A percentile compares a stretch with the other conserved stretches of the same genome.
Conservation (phyloP, 495 filamentous ascomycete species). For the Haplographium delicatum region DNA sequence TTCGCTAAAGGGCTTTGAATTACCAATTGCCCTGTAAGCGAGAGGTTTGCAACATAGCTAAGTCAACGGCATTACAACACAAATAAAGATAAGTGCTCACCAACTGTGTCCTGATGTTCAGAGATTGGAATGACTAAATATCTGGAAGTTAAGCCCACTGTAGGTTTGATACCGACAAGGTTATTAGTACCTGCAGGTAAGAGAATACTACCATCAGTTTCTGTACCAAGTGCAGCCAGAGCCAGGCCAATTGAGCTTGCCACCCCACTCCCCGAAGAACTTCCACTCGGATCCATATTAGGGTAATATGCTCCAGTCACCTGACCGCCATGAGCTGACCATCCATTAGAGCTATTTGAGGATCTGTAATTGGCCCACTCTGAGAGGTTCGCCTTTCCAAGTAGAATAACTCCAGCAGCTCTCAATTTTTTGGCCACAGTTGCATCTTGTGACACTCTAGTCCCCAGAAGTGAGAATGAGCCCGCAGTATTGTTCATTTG, state of each 20-base stretch:
- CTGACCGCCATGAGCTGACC: slow-evolving; percentile 41
- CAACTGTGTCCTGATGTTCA: slow-evolving; percentile 59
- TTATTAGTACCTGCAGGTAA: slow-evolving; percentile 35
- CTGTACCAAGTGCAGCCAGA: slow-evolving; percentile 39
- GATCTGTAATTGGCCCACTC: slow-evolving; percentile 39
- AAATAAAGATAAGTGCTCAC: not conserved
- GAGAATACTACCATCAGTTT: slow-evolving; percentile 42
- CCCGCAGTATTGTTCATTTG: slow-evolving; percentile 46
- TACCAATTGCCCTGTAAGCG: too few species aligned
- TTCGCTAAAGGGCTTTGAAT: not conserved
- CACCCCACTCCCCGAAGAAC: slow-evolving; percentile 45
- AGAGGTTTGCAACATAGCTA: too few species aligned
- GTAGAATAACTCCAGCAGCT: slow-evolving; percentile 38
- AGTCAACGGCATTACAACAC: too few species aligned
- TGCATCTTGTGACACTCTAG: slow-evolving; percentile 28
- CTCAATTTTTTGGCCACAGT: slow-evolving; percentile 31
- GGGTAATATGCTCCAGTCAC: slow-evolving; percentile 38
- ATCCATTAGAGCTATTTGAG: slow-evolving; percentile 36
- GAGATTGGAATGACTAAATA: slow-evolving; percentile 57
- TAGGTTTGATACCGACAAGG: slow-evolving; percentile 58
- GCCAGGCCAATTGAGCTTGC: slow-evolving; percentile 40
- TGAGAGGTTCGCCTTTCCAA: slow-evolving; percentile 44
- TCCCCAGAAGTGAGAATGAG: slow-evolving; percentile 29
- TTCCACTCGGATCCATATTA: slow-evolving; percentile 34
- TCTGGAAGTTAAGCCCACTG: slow-evolving; percentile 61